These are phyloP conservation scores for Evansstolkia leycettana DNA, from an alignment of 495 filamentous ascomycete species.

Conservation along the genomic window DNA sequence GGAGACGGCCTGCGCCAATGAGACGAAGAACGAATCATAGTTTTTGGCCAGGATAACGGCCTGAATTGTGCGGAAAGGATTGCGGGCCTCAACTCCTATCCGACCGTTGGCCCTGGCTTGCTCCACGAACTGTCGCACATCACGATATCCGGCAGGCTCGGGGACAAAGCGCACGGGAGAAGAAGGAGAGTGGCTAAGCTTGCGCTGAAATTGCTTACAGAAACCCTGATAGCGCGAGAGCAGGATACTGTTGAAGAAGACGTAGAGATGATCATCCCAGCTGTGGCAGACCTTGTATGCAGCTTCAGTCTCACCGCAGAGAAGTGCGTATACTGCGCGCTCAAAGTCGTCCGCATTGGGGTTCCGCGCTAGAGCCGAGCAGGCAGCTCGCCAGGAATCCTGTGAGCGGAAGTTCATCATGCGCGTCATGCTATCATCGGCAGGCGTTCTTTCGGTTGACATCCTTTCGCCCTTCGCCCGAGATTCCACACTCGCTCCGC, in stretches of 20 bases:
- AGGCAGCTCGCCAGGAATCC: conserved; percentile 68
- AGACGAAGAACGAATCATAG: conserved; percentile 25
- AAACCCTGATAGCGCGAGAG: conserved; percentile 37
- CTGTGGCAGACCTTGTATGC: conserved; percentile 63
- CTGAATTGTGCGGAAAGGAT: conserved; percentile 35
- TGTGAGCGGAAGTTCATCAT: conserved; percentile 38
- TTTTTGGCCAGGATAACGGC: conserved; percentile 32
- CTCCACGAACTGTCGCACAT: conserved; percentile 27
- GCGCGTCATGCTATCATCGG: conserved; percentile 30
- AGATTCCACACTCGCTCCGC: conserved; percentile 29
- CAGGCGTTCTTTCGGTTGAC: conserved; percentile 20
- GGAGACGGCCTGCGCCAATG: conserved; percentile 26
- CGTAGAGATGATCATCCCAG: conserved; percentile 89
- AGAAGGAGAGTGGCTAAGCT: conserved; percentile 25
- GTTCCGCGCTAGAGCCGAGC: conserved; percentile 59
- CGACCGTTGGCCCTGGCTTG: conserved; percentile 23
- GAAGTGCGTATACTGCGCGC: conserved; percentile 75
- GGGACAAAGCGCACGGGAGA: conserved; percentile 22
- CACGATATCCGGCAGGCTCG: conserved; percentile 25
- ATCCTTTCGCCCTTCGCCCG: conserved; percentile 16
- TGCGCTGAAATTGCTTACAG: conserved; percentile 32
- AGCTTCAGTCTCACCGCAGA: conserved; percentile 69
- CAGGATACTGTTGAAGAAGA: conserved; percentile 73
- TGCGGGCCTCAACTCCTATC: conserved; percentile 26
- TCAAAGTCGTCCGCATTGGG: conserved; percentile 64